phyloP scores from a whole-genome alignment of 1,284 basidiomycete genomes.

The Rhodotorula sp. region DNA sequence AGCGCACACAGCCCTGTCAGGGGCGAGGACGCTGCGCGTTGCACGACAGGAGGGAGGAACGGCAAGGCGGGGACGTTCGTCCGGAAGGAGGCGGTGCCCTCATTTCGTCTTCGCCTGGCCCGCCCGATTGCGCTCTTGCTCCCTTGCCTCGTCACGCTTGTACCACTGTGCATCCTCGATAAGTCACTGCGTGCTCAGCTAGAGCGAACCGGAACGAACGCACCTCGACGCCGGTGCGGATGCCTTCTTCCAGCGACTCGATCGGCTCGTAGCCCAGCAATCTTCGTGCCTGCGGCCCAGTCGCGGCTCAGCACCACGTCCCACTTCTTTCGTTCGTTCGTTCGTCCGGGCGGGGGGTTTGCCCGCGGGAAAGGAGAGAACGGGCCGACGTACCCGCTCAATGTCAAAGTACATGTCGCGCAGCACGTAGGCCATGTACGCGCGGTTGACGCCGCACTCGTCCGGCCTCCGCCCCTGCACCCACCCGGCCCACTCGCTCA shows the following conservation, averaged over 20 bases:
- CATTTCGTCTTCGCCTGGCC: background rate
- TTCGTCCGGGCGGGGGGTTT: no score
- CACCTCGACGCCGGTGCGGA: constrained; percentile 66
- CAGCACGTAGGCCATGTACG: constrained; percentile 63
- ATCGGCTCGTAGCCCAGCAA: constrained; percentile 91
- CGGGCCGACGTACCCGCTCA: constrained; percentile 62
- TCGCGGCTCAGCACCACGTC: no score
- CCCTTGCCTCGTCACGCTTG: constrained; percentile 27
- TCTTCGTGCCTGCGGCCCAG: constrained; percentile 62
- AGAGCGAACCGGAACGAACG: background rate
- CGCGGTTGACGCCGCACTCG: constrained; percentile 66
- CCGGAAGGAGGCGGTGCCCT: background rate
- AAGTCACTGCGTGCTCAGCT: background rate
- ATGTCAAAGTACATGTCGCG: constrained; percentile 84
- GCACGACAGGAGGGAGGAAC: background rate
- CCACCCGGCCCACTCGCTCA: constrained; percentile 59
- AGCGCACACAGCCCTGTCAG: no score
- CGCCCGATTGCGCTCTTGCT: background rate
- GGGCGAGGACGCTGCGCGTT: no score
- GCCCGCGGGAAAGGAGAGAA: background rate
- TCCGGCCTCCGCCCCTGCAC: constrained; percentile 46
- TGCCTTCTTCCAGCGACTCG: constrained; percentile 84
- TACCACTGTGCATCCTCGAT: constrained; percentile 22
- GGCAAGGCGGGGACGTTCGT: no score
- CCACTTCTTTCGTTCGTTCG: no score